Percentiles rank a stretch among this genome's conserved stretches.
Conservation (phyloP, 495 filamentous ascomycete species). For the Aspergillus cavernicola region DNA sequence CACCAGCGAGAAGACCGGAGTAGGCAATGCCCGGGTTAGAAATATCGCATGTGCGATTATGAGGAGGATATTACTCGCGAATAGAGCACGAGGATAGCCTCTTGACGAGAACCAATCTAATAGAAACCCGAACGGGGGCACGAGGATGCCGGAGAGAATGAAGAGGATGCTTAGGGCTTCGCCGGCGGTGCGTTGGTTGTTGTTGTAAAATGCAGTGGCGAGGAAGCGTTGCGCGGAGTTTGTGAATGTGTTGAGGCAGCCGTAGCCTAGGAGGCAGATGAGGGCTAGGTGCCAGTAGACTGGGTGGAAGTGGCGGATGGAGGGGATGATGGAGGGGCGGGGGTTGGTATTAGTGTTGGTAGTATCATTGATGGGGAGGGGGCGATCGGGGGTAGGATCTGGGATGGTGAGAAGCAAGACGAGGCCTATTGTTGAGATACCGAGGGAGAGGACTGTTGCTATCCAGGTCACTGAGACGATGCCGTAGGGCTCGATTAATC, state of each 20-base stretch:
- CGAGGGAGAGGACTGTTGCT: neutral
- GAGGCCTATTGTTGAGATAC: neutral
- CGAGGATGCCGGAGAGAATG: neutral
- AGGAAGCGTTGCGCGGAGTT: conserved; percentile 9
- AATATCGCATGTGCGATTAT: neutral
- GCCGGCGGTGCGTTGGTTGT: neutral
- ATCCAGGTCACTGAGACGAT: neutral
- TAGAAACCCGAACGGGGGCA: neutral
- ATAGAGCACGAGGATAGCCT: neutral
- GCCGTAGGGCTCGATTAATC: neutral
- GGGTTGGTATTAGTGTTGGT: neutral
- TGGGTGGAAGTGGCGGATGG: neutral
- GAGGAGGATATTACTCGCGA: neutral
- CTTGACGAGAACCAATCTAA: neutral
- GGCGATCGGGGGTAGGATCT: neutral
- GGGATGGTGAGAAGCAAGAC: neutral
- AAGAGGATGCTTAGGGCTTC: neutral
- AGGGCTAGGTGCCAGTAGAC: conserved; percentile 2
- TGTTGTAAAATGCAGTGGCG: neutral
- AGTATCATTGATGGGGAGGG: too few relatives aligned
- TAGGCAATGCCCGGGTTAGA: neutral
- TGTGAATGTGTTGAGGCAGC: conserved; percentile 1
- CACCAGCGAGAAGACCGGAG: neutral
- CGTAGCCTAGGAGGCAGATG: conserved; percentile 1
- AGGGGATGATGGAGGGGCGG: neutral